phyloP scores from a whole-genome alignment of 2,329 filamentous ascomycete species.

The Neonectria ditissima region DNA sequence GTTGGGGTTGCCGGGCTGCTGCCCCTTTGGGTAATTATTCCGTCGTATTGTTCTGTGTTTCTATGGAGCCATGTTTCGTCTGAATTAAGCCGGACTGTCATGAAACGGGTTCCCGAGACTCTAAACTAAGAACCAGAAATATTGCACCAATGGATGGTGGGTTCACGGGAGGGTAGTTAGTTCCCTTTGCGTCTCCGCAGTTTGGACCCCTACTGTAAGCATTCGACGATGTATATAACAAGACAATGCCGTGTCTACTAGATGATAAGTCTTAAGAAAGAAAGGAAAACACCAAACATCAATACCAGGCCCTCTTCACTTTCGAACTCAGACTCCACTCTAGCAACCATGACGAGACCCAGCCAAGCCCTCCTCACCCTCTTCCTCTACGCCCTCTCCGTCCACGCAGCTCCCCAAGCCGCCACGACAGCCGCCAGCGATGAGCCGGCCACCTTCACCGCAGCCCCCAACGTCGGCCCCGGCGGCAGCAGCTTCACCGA shows the following conservation, averaged over 20 bases:
- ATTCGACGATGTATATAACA: neutral
- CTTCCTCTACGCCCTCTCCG: slow-evolving; percentile 30
- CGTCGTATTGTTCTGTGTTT: neutral
- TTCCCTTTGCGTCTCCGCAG: neutral
- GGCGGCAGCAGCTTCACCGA: slow-evolving; percentile 49
- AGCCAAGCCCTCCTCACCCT: slow-evolving; percentile 26
- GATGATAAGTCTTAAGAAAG: neutral
- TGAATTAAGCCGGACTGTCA: slow-evolving; percentile 6
- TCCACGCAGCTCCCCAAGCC: slow-evolving; percentile 34
- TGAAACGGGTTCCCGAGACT: slow-evolving; percentile 17
- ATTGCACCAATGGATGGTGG: slow-evolving; percentile 18
- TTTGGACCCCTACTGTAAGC: neutral
- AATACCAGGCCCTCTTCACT: neutral
- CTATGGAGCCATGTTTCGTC: slow-evolving; percentile 21
- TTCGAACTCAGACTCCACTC: neutral
- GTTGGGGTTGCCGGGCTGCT: neutral
- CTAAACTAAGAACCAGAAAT: neutral
- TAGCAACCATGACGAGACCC: slow-evolving; percentile 31
- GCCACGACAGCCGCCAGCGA: slow-evolving; percentile 16
- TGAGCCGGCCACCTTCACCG: slow-evolving; percentile 41
- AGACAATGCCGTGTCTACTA: no score
- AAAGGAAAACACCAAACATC: neutral
- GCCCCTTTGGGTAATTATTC: neutral
- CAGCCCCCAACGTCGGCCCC: slow-evolving; percentile 49
- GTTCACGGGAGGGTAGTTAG: neutral